These are phyloP conservation scores for Carex parvula DNA, from an alignment of 176 grass and related monocot species.

Conservation along the genomic window DNA sequence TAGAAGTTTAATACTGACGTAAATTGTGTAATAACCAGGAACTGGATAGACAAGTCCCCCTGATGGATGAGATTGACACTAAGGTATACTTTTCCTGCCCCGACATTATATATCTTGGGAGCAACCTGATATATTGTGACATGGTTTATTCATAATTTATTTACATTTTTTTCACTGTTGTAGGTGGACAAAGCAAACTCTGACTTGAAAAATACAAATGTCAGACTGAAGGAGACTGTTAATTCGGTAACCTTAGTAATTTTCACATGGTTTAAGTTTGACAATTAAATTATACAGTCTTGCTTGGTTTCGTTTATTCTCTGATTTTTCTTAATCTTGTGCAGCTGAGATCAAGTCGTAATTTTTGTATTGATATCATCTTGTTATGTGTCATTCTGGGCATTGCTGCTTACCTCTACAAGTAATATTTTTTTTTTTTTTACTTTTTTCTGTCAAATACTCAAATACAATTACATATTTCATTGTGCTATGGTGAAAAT, in stretches of 20 bases:
- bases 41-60: conserved; percentile 93
- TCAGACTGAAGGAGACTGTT: conserved; percentile 71
- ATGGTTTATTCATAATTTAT: background rate
- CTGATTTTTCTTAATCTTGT: background rate
- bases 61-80: conserved; percentile 94
- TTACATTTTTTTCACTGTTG: background rate
- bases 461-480: background rate
- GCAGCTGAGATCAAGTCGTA: conserved; percentile 80
- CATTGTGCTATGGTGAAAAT: background rate
- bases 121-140: background rate
- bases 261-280: background rate
- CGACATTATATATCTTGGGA: background rate
- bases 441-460: background rate
- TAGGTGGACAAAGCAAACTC: conserved; percentile 61
- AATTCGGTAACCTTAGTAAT: conserved; percentile 35
- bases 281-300: background rate
- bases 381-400: conserved; percentile 78
- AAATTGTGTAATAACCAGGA: conserved; percentile 49
- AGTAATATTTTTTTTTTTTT: background rate
- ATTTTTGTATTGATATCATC: conserved; percentile 74
- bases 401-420: conserved; percentile 78
- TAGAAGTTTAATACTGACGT: background rate
- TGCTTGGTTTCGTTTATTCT: background rate
- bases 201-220: conserved; percentile 84
- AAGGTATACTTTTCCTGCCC: conserved; percentile 43